Percentiles rank a stretch among this genome's conserved stretches.
These are phyloP conservation scores for Triglochin maritima DNA, from an alignment of 106 monocot genomes.

Conservation along the genomic window DNA sequence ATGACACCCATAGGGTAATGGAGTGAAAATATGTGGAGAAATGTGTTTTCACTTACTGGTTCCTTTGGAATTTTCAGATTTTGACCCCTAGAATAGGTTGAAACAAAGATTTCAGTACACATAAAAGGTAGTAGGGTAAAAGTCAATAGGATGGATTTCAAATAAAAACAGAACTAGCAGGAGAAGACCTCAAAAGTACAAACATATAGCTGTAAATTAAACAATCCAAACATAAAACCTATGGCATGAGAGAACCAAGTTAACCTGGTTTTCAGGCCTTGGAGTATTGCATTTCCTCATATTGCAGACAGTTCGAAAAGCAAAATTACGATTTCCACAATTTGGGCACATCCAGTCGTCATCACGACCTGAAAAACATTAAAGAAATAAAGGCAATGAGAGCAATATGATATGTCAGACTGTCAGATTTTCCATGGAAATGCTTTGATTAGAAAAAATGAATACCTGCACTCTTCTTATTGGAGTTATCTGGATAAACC, in stretches of 20 bases:
- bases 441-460: not conserved
- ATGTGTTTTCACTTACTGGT: conserved; percentile 50
- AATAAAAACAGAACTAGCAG: not conserved
- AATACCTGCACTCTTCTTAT: conserved; percentile 62
- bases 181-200: too few species aligned
- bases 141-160: not conserved
- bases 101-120: not conserved
- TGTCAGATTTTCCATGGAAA: too few species aligned
- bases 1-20: not conserved
- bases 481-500: conserved; percentile 47
- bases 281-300: conserved; percentile 96
- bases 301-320: conserved; percentile 79
- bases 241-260: too few species aligned
- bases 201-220: too few species aligned
- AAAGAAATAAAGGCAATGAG: not conserved
- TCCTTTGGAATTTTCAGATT: conserved; percentile 46
- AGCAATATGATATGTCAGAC: not conserved
- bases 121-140: not conserved
- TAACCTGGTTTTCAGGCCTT: conserved; percentile 68
- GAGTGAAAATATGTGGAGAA: not conserved
- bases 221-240: too few species aligned
- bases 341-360: conserved; percentile 89
- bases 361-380: conserved; percentile 42
- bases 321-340: conserved; percentile 76
- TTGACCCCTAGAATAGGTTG: conserved; percentile 39